Conservation (phyloP, 2,329 filamentous ascomycete genomes). For the Paecilomyces formosus region DNA sequence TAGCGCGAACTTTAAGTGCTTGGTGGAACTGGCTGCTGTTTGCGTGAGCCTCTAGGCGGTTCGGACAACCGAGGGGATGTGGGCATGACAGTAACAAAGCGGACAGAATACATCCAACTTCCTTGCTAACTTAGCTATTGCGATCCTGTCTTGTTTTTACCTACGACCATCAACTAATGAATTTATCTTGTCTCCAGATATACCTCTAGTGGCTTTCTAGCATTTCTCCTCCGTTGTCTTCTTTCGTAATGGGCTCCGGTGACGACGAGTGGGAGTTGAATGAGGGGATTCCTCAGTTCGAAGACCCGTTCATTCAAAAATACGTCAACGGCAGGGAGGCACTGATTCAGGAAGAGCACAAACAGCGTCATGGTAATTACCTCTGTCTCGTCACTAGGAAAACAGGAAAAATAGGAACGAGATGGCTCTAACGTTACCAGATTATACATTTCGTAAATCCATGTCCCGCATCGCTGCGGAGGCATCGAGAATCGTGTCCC, state of each 20-base stretch:
- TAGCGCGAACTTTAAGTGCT: neutral
- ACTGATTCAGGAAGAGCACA: constrained; percentile 73
- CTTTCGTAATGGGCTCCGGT: neutral
- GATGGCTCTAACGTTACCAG: constrained; percentile 5
- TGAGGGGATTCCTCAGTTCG: constrained; percentile 38
- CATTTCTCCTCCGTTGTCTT: neutral
- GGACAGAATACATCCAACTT: neutral
- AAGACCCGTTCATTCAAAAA: constrained; percentile 73
- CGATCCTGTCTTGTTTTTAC: neutral
- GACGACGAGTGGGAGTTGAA: constrained; percentile 28
- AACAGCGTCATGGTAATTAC: constrained; percentile 67
- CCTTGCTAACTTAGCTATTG: neutral
- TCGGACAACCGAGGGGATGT: neutral
- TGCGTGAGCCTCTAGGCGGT: neutral
- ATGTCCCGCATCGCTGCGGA: constrained; percentile 71
- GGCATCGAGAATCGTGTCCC: constrained; percentile 71
- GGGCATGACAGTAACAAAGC: neutral
- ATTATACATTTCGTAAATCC: constrained; percentile 30
- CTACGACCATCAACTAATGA: neutral
- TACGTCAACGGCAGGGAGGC: constrained; percentile 70
- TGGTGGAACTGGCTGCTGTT: neutral
- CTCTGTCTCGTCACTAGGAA: neutral
- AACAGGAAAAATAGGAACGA: neutral
- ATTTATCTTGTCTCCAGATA: neutral
- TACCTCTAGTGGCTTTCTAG: neutral